phyloP scores from a whole-genome alignment of 2,329 filamentous ascomycete species.

The Canariomyces notabilis region DNA sequence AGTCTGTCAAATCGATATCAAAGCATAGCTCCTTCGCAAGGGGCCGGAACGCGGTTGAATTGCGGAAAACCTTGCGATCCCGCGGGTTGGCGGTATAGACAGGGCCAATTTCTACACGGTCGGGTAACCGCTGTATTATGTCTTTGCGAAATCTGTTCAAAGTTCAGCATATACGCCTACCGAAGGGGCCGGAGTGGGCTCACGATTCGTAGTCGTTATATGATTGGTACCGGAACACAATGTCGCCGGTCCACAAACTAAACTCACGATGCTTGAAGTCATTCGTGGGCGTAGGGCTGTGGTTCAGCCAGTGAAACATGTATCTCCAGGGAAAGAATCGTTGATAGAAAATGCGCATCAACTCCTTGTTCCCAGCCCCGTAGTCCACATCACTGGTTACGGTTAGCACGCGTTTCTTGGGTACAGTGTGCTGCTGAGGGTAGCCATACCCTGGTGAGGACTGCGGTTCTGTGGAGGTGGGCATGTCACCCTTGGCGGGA shows the following conservation, averaged over 20 bases:
- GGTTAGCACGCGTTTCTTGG: constrained; percentile 16
- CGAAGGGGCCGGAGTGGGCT: constrained; percentile 9
- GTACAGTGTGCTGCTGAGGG: neutral
- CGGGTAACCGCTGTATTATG: constrained; percentile 79
- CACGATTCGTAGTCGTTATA: constrained; percentile 51
- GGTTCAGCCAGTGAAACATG: constrained; percentile 97
- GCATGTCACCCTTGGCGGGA: constrained; percentile 29
- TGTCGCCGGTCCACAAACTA: constrained; percentile 88
- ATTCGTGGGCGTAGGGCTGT: constrained; percentile 75
- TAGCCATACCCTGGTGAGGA: constrained; percentile 32
- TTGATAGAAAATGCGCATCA: constrained; percentile 92
- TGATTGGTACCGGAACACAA: constrained; percentile 86
- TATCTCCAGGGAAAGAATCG: constrained; percentile 91
- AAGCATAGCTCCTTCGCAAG: constrained; percentile 93
- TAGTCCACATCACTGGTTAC: constrained; percentile 30
- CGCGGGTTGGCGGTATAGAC: constrained; percentile 91
- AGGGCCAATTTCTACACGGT: constrained; percentile 97
- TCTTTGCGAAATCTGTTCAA: constrained; percentile 73
- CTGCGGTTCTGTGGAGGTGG: constrained; percentile 35
- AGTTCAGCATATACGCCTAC: neutral
- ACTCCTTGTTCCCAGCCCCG: constrained; percentile 63
- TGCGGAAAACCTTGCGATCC: constrained; percentile 82
- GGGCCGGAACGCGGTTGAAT: constrained; percentile 76
- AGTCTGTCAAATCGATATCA: constrained; percentile 99
- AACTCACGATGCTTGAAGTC: constrained; percentile 95